phyloP scores from a whole-genome alignment of 495 filamentous ascomycete genomes.

The Penicillium paxilli region DNA sequence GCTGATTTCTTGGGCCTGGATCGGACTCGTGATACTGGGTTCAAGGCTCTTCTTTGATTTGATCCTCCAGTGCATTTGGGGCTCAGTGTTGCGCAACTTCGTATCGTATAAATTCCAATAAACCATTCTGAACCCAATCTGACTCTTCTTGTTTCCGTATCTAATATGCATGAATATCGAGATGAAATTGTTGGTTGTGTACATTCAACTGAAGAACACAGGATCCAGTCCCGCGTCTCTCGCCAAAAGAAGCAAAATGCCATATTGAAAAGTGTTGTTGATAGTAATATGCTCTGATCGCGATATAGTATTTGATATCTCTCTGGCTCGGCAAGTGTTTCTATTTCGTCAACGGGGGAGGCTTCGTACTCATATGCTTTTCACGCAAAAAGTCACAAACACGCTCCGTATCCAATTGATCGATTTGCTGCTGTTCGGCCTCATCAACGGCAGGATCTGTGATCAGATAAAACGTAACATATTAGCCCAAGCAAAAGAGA shows the following conservation, averaged over 20 bases:
- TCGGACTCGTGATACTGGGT: slow-evolving; percentile 27
- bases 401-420: slow-evolving; percentile 29
- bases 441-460: not conserved
- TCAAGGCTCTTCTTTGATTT: slow-evolving; percentile 28
- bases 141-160: too few relatives aligned
- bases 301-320: too few relatives aligned
- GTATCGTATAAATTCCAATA: too few relatives aligned
- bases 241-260: not conserved
- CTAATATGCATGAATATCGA: too few relatives aligned
- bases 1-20: slow-evolving; percentile 60
- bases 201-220: too few relatives aligned
- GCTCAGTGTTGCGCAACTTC: too few relatives aligned
- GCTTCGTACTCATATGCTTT: slow-evolving; percentile 25
- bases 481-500: too few relatives aligned
- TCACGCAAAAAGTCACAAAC: slow-evolving; percentile 35
- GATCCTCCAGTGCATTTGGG: too few relatives aligned
- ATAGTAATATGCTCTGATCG: too few relatives aligned
- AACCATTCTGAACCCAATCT: too few relatives aligned
- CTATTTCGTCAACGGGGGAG: slow-evolving; percentile 3
- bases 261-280: too few relatives aligned
- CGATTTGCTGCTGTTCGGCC: slow-evolving; percentile 22
- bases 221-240: too few relatives aligned
- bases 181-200: not conserved
- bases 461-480: not conserved
- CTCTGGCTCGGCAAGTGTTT: not conserved